phyloP scores from a whole-genome alignment of 176 grass and related monocot species.

The sorghum (Sorghum bicolor) region DNA sequence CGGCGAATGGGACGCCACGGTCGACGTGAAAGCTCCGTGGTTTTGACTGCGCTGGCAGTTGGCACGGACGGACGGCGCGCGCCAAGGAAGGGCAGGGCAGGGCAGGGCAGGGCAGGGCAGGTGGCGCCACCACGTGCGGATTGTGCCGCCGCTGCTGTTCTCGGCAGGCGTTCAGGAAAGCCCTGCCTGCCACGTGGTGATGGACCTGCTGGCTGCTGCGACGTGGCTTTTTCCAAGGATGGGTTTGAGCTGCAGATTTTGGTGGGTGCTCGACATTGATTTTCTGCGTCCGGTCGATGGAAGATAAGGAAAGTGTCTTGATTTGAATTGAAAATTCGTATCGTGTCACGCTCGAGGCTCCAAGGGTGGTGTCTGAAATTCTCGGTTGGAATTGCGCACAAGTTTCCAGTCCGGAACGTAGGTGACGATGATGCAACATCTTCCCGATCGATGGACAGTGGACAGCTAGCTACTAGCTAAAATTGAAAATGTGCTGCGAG shows the following conservation, averaged over 20 bases:
- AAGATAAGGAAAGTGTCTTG: background rate
- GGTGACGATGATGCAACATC: background rate
- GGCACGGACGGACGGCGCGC: too few species aligned
- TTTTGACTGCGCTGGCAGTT: background rate
- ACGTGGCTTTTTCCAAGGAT: background rate
- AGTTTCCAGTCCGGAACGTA: background rate
- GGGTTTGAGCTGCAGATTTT: background rate
- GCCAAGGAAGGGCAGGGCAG: too few species aligned
- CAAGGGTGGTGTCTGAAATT: background rate
- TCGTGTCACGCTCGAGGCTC: too few species aligned
- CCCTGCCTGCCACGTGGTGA: background rate
- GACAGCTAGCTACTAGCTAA: background rate
- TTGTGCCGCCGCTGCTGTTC: background rate
- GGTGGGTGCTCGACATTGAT: background rate
- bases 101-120: too few species aligned
- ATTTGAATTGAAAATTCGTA: background rate
- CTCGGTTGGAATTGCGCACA: background rate
- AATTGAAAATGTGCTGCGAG: background rate
- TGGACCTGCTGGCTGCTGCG: background rate
- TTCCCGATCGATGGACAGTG: background rate
- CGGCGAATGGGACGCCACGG: background rate
- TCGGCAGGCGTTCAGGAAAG: background rate
- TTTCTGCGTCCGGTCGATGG: background rate
- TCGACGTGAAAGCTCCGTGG: background rate
- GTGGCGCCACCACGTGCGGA: background rate